Percentiles rank a stretch among this genome's conserved stretches.
These are phyloP conservation scores for Lathyrus oleraceus DNA, from an alignment of 306 rosid species.

Conservation along the genomic window DNA sequence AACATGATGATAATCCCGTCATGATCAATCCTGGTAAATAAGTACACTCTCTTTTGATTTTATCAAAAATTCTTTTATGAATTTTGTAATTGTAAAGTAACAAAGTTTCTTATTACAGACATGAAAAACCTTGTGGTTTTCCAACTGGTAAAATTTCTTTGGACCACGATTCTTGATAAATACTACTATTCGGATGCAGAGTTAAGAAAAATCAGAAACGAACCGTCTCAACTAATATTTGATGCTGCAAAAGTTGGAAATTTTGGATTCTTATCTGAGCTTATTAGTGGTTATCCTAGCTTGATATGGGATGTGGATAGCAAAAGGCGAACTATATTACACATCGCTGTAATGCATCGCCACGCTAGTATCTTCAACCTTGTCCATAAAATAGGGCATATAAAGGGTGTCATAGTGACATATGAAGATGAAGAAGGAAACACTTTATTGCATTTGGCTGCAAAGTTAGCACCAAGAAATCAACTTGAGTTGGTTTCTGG, in stretches of 20 bases:
- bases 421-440: not conserved
- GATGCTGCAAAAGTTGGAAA: slow-evolving; percentile 43
- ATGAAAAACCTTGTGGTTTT: slow-evolving; percentile 17
- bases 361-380: slow-evolving; percentile 41
- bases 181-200: not conserved
- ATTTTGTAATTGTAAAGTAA: not conserved
- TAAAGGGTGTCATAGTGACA: slow-evolving; percentile 28
- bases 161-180: slow-evolving; percentile 7
- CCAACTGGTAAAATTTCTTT: slow-evolving; percentile 32
- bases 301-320: slow-evolving; percentile 39
- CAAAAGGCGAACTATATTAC: slow-evolving; percentile 27
- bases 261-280: slow-evolving; percentile 41
- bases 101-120: not conserved
- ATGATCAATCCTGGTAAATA: slow-evolving; percentile 27
- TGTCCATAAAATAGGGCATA: slow-evolving; percentile 28
- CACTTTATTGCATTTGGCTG: slow-evolving; percentile 44
- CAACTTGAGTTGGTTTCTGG: slow-evolving; percentile 42
- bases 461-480: slow-evolving; percentile 34
- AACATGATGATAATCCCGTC: not conserved
- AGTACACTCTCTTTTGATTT: not conserved
- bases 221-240: slow-evolving; percentile 25
- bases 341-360: slow-evolving; percentile 40
- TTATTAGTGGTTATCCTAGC: slow-evolving; percentile 34
- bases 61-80: not conserved
- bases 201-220: not conserved